Conservation (phyloP, 768 basidiomycete species). For the Podaxis rugospora region DNA sequence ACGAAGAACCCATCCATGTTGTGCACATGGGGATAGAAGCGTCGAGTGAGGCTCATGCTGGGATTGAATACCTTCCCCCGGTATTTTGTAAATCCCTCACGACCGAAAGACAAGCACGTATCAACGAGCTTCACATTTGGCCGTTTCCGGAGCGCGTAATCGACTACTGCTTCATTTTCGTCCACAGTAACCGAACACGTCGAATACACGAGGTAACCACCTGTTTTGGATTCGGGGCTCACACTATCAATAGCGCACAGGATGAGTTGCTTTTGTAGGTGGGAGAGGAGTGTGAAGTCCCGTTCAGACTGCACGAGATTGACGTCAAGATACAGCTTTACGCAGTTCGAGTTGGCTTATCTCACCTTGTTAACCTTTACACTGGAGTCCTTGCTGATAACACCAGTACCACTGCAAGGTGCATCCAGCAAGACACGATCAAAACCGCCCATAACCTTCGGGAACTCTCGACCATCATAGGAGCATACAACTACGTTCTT, state of each 20-base stretch:
- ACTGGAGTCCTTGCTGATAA: slow-evolving; percentile 95
- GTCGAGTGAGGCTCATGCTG: slow-evolving; percentile 72
- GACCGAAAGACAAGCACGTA: slow-evolving; percentile 89
- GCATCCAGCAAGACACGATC: slow-evolving; percentile 97
- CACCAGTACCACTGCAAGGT: slow-evolving; percentile 96
- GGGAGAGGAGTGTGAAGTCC: slow-evolving; percentile 94
- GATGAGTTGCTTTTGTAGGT: slow-evolving; percentile 97
- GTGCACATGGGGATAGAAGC: slow-evolving; percentile 96
- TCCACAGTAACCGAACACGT: slow-evolving; percentile 98
- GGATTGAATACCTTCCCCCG: slow-evolving; percentile 88
- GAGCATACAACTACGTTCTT: slow-evolving; percentile 97
- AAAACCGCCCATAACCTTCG: slow-evolving; percentile 98
- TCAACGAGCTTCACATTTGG: slow-evolving; percentile 91
- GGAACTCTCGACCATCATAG: slow-evolving; percentile 96
- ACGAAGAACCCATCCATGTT: slow-evolving; percentile 99
- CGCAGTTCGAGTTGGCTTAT: background rate
- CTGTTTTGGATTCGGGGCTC: slow-evolving; percentile 82
- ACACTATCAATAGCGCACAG: slow-evolving; percentile 98
- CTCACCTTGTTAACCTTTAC: slow-evolving; percentile 97
- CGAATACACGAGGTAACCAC: slow-evolving; percentile 94
- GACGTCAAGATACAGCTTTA: background rate
- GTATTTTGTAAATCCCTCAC: slow-evolving; percentile 86
- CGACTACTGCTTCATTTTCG: slow-evolving; percentile 97
- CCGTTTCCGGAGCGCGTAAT: slow-evolving; percentile 93
- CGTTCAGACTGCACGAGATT: slow-evolving; percentile 67